Evolutionary conservation across 495 filamentous ascomycete genomes (phyloP), one percentile per base, ranked within the genome.

Genomic region (Talaromyces proteolyticus): DNA sequence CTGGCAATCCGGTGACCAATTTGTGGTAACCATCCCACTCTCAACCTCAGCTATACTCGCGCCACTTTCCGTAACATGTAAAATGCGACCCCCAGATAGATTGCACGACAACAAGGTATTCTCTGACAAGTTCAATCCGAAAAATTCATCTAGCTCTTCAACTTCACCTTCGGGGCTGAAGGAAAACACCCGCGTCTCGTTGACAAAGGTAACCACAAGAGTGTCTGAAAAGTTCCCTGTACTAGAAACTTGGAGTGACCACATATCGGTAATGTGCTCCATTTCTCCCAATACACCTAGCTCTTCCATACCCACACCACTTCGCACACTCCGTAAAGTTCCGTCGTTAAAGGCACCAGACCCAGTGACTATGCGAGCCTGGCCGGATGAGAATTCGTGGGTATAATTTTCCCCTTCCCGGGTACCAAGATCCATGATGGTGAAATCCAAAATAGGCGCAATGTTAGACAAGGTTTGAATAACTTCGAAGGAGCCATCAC

Each of bases 221-320:
- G 78, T 86, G 58, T 97, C 89, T 44, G 78, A 63, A 18, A 65
- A 69, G 11, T 75, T 69, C 12, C 58, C 57, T 0, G 61, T 57
- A 8, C 65, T 61, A 37, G 66, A 64, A 34, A 81, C 84, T 55
- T 75, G 74, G 21, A 89, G 53, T 25, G 78, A 72, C 71, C 83
- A 89, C 17, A 98, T 61, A 26, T 82, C 81, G 19, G 80, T 79
- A 19, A 90, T 86, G 55, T 86, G 77, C 6, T 80, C 73, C 75
- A 96, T 86, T 43, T 94, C 87, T 6, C 81, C 86, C 8, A 99
- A 68, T 16, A 91, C 73, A 21, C 88, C 91, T 11, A 91, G 63
- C 53, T 96, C 91, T 63, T 96, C 89, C 50, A 99, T 75, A 16
- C 93, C 91, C 45, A 99, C 91, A 17, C 93, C 93, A 61, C 91